Evolutionary conservation across 495 filamentous ascomycete species (phyloP).

Genomic region (Xylona heveae): DNA sequence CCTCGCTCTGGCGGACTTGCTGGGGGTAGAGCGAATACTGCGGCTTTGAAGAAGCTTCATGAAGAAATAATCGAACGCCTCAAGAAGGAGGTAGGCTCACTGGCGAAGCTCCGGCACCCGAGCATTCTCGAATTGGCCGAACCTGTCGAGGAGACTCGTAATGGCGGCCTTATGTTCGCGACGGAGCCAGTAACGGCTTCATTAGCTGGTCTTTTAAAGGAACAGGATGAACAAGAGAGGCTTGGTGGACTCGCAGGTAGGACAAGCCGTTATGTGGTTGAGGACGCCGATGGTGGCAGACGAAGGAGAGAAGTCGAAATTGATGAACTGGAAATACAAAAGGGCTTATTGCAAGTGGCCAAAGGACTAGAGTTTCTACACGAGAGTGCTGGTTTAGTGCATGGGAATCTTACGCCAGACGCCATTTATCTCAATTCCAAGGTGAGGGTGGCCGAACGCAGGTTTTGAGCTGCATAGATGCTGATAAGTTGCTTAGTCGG

Average conservation of each 20-base stretch:
- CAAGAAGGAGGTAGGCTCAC: conserved; percentile 72
- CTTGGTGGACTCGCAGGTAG: conserved; percentile 41
- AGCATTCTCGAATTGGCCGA: conserved; percentile 83
- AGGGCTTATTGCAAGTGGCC: conserved; percentile 77
- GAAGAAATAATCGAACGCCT: conserved; percentile 81
- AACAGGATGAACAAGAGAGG: conserved; percentile 80
- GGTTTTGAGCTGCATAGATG: neutral
- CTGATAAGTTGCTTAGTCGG: conserved; percentile 37
- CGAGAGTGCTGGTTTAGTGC: conserved; percentile 83
- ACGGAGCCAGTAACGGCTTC: conserved; percentile 80
- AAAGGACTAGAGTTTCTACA: conserved; percentile 93
- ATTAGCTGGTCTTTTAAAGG: conserved; percentile 57
- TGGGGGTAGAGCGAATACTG: conserved; percentile 32
- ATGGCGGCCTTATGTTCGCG: conserved; percentile 84
- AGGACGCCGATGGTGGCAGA: conserved; percentile 54
- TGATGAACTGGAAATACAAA: conserved; percentile 94
- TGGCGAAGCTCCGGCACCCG: conserved; percentile 74
- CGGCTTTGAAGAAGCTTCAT: conserved; percentile 50
- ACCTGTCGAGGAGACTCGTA: conserved; percentile 83
- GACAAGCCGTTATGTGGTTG: conserved; percentile 58
- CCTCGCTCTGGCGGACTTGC: conserved; percentile 34
- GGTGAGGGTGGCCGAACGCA: conserved; percentile 20
- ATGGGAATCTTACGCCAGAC: conserved; percentile 87
- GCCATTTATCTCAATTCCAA: conserved; percentile 91
- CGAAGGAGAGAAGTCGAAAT: conserved; percentile 69